Percentiles rank a stretch among this genome's conserved stretches.
phyloP scores from a whole-genome alignment of 495 filamentous ascomycete genomes.

The Penicillium goetzii region DNA sequence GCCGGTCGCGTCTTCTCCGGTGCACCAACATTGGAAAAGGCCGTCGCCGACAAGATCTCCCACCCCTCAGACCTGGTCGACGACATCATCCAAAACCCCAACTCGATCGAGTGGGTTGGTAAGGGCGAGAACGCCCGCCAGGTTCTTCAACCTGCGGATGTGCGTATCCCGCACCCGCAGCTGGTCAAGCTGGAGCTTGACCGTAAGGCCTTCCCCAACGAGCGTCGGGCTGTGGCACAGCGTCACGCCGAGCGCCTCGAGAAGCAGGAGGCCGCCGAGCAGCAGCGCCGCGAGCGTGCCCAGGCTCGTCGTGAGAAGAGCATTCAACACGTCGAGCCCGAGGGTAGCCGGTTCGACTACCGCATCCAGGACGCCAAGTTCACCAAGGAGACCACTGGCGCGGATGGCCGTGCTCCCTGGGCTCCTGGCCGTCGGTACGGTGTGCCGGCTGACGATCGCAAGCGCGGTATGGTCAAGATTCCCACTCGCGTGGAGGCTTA shows the following conservation, averaged over 20 bases:
- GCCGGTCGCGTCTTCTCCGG: conserved; percentile 80
- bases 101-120: conserved; percentile 46
- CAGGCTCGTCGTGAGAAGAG: conserved; percentile 46
- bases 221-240: conserved; percentile 39
- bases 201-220: conserved; percentile 31
- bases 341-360: conserved; percentile 76
- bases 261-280: conserved; percentile 42
- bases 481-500: conserved; percentile 62
- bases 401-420: conserved; percentile 57
- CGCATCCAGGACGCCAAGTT: conserved; percentile 67
- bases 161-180: conserved; percentile 87
- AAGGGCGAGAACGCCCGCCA: conserved; percentile 46
- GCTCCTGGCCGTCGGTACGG: conserved; percentile 71
- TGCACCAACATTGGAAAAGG: conserved; percentile 43
- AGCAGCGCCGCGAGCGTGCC: conserved; percentile 41
- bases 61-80: conserved; percentile 38
- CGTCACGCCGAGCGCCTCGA: conserved; percentile 50
- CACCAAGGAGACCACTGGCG: conserved; percentile 60
- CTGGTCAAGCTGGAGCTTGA: conserved; percentile 64
- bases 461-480: conserved; percentile 75
- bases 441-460: conserved; percentile 68
- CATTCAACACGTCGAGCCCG: conserved; percentile 47
- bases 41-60: conserved; percentile 25
- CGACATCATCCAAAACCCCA: conserved; percentile 33
- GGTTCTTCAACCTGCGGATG: conserved; percentile 78